Percentiles rank a stretch among this genome's conserved stretches.
phyloP scores from a whole-genome alignment of 2,329 filamentous ascomycete species.

The Aspergillus melleus region DNA sequence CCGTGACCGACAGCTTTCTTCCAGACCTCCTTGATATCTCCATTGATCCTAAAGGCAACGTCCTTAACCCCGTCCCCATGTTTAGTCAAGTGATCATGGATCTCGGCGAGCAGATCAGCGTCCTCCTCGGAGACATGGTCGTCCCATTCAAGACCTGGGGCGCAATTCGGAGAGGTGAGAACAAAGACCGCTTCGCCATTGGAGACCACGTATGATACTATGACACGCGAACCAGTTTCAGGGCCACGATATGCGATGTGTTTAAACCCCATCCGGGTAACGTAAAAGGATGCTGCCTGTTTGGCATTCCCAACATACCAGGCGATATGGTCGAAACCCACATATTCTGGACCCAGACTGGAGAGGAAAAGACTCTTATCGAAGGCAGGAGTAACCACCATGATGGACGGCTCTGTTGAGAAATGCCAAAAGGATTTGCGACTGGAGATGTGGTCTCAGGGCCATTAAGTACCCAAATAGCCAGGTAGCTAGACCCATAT shows the following conservation, averaged over 20 bases:
- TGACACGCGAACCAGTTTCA: slow-evolving; percentile 77
- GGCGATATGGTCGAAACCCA: slow-evolving; percentile 80
- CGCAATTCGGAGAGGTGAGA: slow-evolving; percentile 76
- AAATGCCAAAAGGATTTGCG: too few relatives aligned
- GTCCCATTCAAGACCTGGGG: slow-evolving; percentile 25
- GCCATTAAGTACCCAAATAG: too few relatives aligned
- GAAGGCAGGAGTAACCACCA: not conserved
- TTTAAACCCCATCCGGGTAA: slow-evolving; percentile 77
- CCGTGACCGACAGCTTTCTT: not conserved
- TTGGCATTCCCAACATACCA: slow-evolving; percentile 96
- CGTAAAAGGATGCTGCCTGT: slow-evolving; percentile 84
- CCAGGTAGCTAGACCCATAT: too few relatives aligned
- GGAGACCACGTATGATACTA: slow-evolving; percentile 76
- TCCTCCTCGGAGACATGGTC: not conserved
- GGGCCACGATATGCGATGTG: slow-evolving; percentile 78
- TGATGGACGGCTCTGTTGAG: not conserved
- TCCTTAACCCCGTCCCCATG: not conserved
- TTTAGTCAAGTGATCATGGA: not conserved
- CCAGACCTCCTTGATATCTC: not conserved
- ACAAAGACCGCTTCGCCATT: slow-evolving; percentile 79
- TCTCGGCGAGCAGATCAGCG: not conserved
- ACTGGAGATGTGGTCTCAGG: not conserved
- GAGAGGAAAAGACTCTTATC: not conserved
- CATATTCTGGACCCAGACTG: slow-evolving; percentile 8
- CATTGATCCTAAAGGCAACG: not conserved